phyloP scores from a whole-genome alignment of 1,139 yeast genomes.

The Suhomyces bolitotheri region DNA sequence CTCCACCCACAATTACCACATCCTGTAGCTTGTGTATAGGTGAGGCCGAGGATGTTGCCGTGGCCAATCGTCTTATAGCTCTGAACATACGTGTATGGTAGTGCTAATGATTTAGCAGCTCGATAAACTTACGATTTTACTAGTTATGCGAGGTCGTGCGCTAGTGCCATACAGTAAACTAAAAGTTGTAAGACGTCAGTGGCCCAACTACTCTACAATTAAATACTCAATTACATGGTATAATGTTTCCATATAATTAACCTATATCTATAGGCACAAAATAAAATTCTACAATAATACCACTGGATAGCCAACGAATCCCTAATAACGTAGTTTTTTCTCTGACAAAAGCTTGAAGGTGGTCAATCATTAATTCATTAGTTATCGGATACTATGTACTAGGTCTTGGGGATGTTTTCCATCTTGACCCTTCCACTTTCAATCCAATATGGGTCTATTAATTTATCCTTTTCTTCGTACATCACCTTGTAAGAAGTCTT shows the following conservation, averaged over 20 bases:
- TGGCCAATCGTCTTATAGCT: conserved; percentile 10
- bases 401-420: conserved; percentile 55
- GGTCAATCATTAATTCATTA: background rate
- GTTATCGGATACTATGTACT: conserved; percentile 3
- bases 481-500: conserved; percentile 86
- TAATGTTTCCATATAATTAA: too few species aligned
- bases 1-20: conserved; percentile 91
- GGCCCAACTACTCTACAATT: too few species aligned
- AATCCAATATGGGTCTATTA: conserved; percentile 80
- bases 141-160: background rate
- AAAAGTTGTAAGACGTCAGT: too few species aligned
- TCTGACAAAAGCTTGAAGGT: too few species aligned
- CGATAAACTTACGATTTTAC: conserved; percentile 6
- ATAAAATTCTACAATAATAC: too few species aligned
- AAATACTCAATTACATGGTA: too few species aligned
- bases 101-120: background rate
- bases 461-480: conserved; percentile 69
- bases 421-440: conserved; percentile 67
- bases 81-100: conserved; percentile 6
- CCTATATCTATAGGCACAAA: too few species aligned
- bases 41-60: conserved; percentile 2
- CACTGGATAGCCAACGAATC: too few species aligned
- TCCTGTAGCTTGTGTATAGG: conserved; percentile 45
- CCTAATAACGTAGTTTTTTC: too few species aligned
- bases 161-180: too few species aligned